Evolutionary conservation across 1,284 basidiomycete genomes (phyloP).

Genomic region (Albatrellus sp.): DNA sequence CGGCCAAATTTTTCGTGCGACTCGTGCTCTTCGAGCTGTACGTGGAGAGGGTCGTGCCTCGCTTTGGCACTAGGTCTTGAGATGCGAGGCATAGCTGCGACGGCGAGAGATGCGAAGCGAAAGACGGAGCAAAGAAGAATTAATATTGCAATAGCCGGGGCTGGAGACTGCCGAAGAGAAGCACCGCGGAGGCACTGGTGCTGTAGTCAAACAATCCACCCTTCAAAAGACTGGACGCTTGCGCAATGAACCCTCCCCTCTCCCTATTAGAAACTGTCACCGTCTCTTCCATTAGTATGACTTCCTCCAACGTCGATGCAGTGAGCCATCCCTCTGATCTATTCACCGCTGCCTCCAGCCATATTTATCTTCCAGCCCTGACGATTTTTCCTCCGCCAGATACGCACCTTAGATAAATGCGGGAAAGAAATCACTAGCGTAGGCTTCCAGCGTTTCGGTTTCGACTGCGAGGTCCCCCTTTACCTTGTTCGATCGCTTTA

Average conservation of each 20-base stretch:
- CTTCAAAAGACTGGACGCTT: too few species aligned
- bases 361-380: constrained; percentile 1
- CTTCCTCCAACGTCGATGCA: constrained; percentile 5
- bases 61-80: constrained; percentile 38
- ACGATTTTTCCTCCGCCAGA: constrained; percentile 22
- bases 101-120: not conserved
- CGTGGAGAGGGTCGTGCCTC: constrained; percentile 77
- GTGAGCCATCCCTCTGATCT: constrained; percentile 8
- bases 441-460: constrained; percentile 76
- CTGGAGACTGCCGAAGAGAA: not conserved
- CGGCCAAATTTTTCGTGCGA: constrained; percentile 65
- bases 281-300: constrained; percentile 9
- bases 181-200: not conserved
- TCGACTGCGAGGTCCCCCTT: constrained; percentile 73
- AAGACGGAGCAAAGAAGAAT: not conserved
- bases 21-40: constrained; percentile 72
- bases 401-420: constrained; percentile 56
- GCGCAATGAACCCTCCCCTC: not conserved
- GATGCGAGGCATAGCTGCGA: constrained; percentile 46
- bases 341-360: not conserved
- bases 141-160: not conserved
- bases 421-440: constrained; percentile 69
- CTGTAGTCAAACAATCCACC: not conserved
- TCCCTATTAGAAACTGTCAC: constrained; percentile 10
- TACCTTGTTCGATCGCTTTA: constrained; percentile 77